A percentile compares a stretch with the other conserved stretches of the same genome.
Evolutionary conservation across 2,329 filamentous ascomycete species (phyloP).

Genomic region (Pseudogymnoascus sp.): DNA sequence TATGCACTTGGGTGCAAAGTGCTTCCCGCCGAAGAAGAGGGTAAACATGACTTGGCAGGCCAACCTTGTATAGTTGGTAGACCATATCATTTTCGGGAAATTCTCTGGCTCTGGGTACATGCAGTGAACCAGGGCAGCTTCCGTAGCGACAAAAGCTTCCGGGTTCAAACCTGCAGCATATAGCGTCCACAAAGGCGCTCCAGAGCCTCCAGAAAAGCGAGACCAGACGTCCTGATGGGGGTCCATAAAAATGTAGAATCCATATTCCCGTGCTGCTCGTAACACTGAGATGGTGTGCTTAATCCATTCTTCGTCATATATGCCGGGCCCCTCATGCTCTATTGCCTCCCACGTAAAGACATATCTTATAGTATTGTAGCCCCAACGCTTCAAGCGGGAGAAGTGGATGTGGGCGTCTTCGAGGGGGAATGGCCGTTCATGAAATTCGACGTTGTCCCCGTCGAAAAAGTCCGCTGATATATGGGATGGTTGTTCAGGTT

Average conservation of each 20-base stretch:
- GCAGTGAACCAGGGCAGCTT: slow-evolving; percentile 92
- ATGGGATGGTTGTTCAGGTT: slow-evolving; percentile 75
- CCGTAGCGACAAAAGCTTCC: slow-evolving; percentile 71
- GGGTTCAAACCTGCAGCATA: slow-evolving; percentile 92
- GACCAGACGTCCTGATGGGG: slow-evolving; percentile 99
- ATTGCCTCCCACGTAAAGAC: slow-evolving; percentile 99
- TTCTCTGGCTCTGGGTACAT: slow-evolving; percentile 75
- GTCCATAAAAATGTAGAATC: slow-evolving; percentile 97
- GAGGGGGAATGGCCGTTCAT: slow-evolving; percentile 72
- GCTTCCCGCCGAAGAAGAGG: slow-evolving; percentile 80
- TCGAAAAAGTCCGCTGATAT: slow-evolving; percentile 76
- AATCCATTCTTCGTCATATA: slow-evolving; percentile 91
- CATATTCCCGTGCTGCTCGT: slow-evolving; percentile 76
- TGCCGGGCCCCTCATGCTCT: slow-evolving; percentile 80
- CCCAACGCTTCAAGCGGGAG: slow-evolving; percentile 73
- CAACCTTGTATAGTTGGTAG: slow-evolving; percentile 87
- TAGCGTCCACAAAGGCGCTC: slow-evolving; percentile 94
- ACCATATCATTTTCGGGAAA: slow-evolving; percentile 99
- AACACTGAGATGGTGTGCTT: slow-evolving; percentile 81
- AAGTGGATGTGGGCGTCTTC: slow-evolving; percentile 84
- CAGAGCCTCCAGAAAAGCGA: slow-evolving; percentile 84
- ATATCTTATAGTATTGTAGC: slow-evolving; percentile 94
- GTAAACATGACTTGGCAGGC: slow-evolving; percentile 89
- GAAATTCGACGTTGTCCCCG: slow-evolving; percentile 84
- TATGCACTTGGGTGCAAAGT: slow-evolving; percentile 92